Evolutionary conservation across 225 moss, liverwort and hornwort genomes (phyloP).

Genomic region (Bryoerythrophyllum caledonicum): DNA sequence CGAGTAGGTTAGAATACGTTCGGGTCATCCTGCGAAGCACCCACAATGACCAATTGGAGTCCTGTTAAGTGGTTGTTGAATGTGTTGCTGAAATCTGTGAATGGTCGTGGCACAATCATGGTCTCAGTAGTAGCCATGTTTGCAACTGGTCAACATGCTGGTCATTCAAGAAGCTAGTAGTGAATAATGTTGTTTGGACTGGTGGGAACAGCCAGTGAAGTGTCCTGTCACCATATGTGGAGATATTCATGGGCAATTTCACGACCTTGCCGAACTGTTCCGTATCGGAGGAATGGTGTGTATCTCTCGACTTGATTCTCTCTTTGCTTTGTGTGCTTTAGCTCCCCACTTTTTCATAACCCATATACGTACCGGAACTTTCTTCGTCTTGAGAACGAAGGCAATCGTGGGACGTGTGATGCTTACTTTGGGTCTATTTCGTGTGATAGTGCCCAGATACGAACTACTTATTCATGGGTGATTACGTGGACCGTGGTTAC

Average conservation of each 20-base stretch:
- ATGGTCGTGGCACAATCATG: too few species aligned
- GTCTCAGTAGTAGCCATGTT: background rate
- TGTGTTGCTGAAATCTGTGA: too few species aligned
- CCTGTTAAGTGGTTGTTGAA: too few species aligned
- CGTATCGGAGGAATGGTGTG: slow-evolving; percentile 54
- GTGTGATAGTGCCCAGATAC: slow-evolving; percentile 43
- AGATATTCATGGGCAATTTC: slow-evolving; percentile 53
- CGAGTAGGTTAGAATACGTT: background rate
- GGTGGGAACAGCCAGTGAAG: slow-evolving; percentile 47
- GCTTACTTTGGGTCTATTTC: background rate
- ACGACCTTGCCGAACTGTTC: slow-evolving; percentile 51
- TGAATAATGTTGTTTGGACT: background rate
- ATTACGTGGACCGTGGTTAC: slow-evolving; percentile 48
- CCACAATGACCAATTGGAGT: too few species aligned
- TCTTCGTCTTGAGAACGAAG: background rate
- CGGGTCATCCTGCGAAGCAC: background rate
- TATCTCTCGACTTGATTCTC: slow-evolving; percentile 6
- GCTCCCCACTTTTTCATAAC: background rate
- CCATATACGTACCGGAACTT: background rate
- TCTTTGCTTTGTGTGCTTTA: background rate
- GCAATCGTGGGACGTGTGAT: background rate
- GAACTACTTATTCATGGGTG: slow-evolving; percentile 51
- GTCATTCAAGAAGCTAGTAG: background rate
- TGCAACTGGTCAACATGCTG: background rate
- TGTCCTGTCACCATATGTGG: slow-evolving; percentile 50